Percentiles rank a stretch among this genome's conserved stretches.
These are phyloP conservation scores for Penicillium ochrochloron DNA, from an alignment of 495 filamentous ascomycete species.

Conservation along the genomic window DNA sequence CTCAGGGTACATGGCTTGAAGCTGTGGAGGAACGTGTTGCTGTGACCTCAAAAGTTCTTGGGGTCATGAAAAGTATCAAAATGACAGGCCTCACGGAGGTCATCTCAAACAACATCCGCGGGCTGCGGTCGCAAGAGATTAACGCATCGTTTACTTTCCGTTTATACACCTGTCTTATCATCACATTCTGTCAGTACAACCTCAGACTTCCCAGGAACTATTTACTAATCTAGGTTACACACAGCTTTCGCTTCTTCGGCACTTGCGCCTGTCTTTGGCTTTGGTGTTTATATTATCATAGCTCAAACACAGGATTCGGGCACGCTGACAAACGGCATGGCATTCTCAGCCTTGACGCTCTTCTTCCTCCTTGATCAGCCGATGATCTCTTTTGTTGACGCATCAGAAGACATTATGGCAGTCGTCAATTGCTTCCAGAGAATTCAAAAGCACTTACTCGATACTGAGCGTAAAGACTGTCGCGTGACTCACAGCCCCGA, in stretches of 20 bases:
- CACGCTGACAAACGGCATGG: slow-evolving; percentile 29
- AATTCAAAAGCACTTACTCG: slow-evolving; percentile 30
- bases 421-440: slow-evolving; percentile 34
- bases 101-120: slow-evolving; percentile 41
- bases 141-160: slow-evolving; percentile 22
- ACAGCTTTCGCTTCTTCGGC: slow-evolving; percentile 27
- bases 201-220: background rate
- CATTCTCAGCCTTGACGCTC: slow-evolving; percentile 33
- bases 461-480: slow-evolving; percentile 22
- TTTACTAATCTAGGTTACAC: slow-evolving; percentile 8
- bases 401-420: slow-evolving; percentile 28
- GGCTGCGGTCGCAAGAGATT: slow-evolving; percentile 25
- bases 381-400: slow-evolving; percentile 24
- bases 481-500: slow-evolving; percentile 12
- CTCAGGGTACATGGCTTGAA: slow-evolving; percentile 50
- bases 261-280: slow-evolving; percentile 30
- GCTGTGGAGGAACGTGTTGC: slow-evolving; percentile 58
- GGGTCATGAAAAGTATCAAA: slow-evolving; percentile 62
- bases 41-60: slow-evolving; percentile 53
- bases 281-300: slow-evolving; percentile 29
- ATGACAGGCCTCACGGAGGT: slow-evolving; percentile 57
- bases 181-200: slow-evolving; percentile 23
- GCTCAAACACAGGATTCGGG: slow-evolving; percentile 19
- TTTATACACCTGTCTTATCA: slow-evolving; percentile 17
- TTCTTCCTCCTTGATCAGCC: slow-evolving; percentile 30